These are phyloP conservation scores for Polyplosphaeria fusca DNA, from an alignment of 495 filamentous ascomycete species.

Conservation along the genomic window DNA sequence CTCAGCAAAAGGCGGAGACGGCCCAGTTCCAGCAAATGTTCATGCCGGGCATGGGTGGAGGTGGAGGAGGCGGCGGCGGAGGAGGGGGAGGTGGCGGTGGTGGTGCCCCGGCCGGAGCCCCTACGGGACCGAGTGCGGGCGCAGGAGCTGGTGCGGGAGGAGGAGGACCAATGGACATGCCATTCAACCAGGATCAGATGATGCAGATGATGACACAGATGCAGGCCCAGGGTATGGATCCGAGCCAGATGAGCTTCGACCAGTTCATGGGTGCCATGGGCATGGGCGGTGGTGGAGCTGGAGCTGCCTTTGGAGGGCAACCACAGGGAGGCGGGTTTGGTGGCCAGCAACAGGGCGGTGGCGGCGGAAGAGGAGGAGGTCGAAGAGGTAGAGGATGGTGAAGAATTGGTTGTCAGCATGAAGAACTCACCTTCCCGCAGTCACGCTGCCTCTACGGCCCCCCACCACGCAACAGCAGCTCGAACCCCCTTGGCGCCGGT, in stretches of 20 bases:
- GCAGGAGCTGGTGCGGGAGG: constrained; percentile 26
- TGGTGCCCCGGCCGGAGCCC: constrained; percentile 31
- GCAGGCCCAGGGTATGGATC: constrained; percentile 69
- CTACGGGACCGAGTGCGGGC: constrained; percentile 9
- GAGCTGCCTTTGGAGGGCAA: constrained; percentile 7
- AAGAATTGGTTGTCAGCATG: not conserved
- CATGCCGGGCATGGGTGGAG: constrained; percentile 63
- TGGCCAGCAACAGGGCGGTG: constrained; percentile 22
- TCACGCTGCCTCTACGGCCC: too few relatives aligned
- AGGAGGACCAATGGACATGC: constrained; percentile 37
- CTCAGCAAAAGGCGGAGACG: constrained; percentile 77
- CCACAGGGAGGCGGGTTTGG: constrained; percentile 13
- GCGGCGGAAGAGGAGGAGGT: constrained; percentile 33
- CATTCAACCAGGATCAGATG: constrained; percentile 52
- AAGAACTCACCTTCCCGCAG: not conserved
- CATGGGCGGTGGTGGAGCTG: constrained; percentile 11
- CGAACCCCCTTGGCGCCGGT: too few relatives aligned
- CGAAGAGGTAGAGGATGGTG: constrained; percentile 32
- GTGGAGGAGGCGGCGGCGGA: constrained; percentile 68
- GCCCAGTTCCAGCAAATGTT: constrained; percentile 86
- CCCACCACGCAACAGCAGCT: too few relatives aligned
- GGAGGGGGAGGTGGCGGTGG: constrained; percentile 35
- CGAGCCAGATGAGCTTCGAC: constrained; percentile 64
- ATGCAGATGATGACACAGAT: constrained; percentile 41
- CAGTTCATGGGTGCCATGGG: constrained; percentile 34